Evolutionary conservation across 2,329 filamentous ascomycete genomes (phyloP).

Genomic region (Leptoxyphium fumago): DNA sequence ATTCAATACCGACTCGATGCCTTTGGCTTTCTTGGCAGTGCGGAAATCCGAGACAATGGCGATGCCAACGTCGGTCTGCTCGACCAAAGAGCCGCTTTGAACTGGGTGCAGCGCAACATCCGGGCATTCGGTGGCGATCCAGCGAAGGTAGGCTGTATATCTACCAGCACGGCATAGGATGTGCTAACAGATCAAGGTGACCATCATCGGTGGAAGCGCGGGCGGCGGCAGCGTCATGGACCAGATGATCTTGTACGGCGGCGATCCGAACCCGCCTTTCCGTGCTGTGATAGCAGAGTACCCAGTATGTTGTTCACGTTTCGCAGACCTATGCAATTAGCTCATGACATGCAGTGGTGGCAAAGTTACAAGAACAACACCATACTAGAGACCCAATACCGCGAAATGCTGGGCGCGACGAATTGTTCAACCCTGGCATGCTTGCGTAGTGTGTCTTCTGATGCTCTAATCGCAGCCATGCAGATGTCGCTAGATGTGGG

Average conservation of each 20-base stretch:
- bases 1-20: conserved; percentile 19
- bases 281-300: conserved; percentile 25
- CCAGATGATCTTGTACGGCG: conserved; percentile 25
- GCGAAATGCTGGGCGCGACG: conserved; percentile 15
- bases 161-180: too few relatives aligned
- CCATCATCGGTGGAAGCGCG: conserved; percentile 14
- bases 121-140: conserved; percentile 12
- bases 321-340: too few relatives aligned
- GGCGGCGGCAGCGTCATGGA: conserved; percentile 15
- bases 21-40: conserved; percentile 11
- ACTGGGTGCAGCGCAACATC: conserved; percentile 10
- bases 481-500: conserved; percentile 10
- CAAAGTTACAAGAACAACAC: conserved; percentile 13
- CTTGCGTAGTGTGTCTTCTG: conserved; percentile 10
- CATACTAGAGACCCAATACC: conserved; percentile 18
- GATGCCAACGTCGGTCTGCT: conserved; percentile 9
- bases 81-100: conserved; percentile 10
- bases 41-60: conserved; percentile 7
- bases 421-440: conserved; percentile 17
- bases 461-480: conserved; percentile 7
- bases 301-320: not conserved
- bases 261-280: conserved; percentile 24
- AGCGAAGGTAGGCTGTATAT: not conserved
- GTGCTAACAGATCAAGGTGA: conserved; percentile 2
- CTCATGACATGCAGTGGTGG: conserved; percentile 2